Conservation (phyloP, 23 red algal species). For the Chondrus crispus region DNA sequence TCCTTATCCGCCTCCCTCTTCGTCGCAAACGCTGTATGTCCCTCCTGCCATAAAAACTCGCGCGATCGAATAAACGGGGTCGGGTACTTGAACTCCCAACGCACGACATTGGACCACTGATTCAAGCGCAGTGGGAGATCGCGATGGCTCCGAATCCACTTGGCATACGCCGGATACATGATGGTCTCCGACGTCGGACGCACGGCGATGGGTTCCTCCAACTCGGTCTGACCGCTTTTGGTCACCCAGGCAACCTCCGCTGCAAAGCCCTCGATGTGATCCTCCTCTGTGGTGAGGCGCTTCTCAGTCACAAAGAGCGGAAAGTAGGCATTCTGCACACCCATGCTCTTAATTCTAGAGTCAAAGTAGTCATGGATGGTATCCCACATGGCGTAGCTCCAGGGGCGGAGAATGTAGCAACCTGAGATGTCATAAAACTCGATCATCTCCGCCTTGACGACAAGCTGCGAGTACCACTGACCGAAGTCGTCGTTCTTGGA, state of each 20-base stretch:
- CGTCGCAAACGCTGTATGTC: conserved; percentile 94
- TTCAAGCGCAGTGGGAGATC: conserved; percentile 97
- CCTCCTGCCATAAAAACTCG: conserved; percentile 99
- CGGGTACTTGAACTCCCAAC: conserved; percentile 98
- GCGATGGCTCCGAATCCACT: conserved; percentile 98
- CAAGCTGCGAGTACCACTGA: conserved; percentile 86
- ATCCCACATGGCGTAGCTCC: conserved; percentile 94
- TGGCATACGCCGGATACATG: conserved; percentile 96
- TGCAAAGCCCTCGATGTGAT: conserved; percentile 98
- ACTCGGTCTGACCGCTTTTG: conserved; percentile 64
- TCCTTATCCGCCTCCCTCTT: conserved; percentile 86
- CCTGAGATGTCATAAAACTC: conserved; percentile 98
- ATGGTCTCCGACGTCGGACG: conserved; percentile 98
- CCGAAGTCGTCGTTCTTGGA: conserved; percentile 85
- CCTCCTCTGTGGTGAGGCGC: conserved; percentile 79
- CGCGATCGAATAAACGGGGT: conserved; percentile 99
- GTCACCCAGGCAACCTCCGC: conserved; percentile 99
- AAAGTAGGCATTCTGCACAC: conserved; percentile 98
- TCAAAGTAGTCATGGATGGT: conserved; percentile 86
- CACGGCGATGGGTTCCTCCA: conserved; percentile 94
- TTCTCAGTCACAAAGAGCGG: conserved; percentile 88
- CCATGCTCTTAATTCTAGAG: conserved; percentile 88
- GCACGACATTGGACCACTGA: conserved; percentile 99
- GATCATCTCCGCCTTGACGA: conserved; percentile 96
- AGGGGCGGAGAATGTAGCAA: conserved; percentile 97